These are phyloP conservation scores for Xylariaceae sp. DNA, from an alignment of 2,329 filamentous ascomycete species.

Conservation along the genomic window DNA sequence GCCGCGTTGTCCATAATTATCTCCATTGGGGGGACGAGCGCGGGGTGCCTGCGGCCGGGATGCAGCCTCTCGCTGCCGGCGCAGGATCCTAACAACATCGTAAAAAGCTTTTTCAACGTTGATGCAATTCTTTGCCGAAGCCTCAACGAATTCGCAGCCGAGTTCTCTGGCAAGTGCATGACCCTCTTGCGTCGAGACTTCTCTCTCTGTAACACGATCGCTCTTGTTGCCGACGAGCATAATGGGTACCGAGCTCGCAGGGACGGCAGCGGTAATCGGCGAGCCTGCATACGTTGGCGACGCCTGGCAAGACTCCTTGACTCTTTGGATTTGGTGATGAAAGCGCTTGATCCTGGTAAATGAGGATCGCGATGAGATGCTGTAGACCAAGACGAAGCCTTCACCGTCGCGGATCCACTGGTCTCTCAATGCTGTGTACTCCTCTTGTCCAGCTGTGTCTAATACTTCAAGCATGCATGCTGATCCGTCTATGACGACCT, in stretches of 20 bases:
- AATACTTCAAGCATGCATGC: slow-evolving; percentile 97
- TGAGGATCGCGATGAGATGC: slow-evolving; percentile 93
- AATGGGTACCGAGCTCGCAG: slow-evolving; percentile 74
- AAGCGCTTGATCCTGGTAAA: slow-evolving; percentile 94
- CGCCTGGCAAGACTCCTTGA: slow-evolving; percentile 83
- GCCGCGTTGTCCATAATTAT: slow-evolving; percentile 16
- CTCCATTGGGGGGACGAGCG: slow-evolving; percentile 24
- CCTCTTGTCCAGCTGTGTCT: slow-evolving; percentile 96
- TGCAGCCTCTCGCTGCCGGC: slow-evolving; percentile 69
- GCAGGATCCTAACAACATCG: slow-evolving; percentile 88
- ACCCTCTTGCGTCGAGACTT: slow-evolving; percentile 95
- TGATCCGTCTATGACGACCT: slow-evolving; percentile 88
- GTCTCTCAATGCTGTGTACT: slow-evolving; percentile 93
- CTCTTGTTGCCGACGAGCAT: slow-evolving; percentile 99
- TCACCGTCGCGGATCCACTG: slow-evolving; percentile 99
- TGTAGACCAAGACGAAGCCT: slow-evolving; percentile 96
- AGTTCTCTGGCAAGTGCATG: slow-evolving; percentile 86
- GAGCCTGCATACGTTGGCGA: slow-evolving; percentile 76
- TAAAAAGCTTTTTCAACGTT: slow-evolving; percentile 99
- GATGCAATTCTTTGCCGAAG: slow-evolving; percentile 95
- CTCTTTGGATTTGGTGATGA: slow-evolving; percentile 93
- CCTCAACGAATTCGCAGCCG: slow-evolving; percentile 94
- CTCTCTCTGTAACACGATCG: slow-evolving; percentile 90
- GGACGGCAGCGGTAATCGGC: slow-evolving; percentile 57
- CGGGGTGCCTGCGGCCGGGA: slow-evolving; percentile 32